Evolutionary conservation across 1,284 basidiomycete genomes (phyloP).

Genomic region (Microbotryum silenes-acaulis): DNA sequence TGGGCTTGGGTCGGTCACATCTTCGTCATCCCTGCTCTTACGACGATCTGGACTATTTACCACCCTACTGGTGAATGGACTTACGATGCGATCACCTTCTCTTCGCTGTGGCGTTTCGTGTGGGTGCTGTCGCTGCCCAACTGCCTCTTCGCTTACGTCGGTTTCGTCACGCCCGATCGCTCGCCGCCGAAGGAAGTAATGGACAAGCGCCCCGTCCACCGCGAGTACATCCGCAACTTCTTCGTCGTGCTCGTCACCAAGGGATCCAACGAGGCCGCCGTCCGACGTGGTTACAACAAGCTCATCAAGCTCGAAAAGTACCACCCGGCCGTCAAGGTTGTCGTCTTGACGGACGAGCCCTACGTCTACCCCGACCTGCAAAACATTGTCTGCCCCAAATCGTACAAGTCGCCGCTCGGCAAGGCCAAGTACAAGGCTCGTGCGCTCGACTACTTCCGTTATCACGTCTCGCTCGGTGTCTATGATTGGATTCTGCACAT

Average conservation of each 20-base stretch:
- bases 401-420: conserved; percentile 42
- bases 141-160: conserved; percentile 42
- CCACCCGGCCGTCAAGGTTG: conserved; percentile 42
- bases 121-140: conserved; percentile 43
- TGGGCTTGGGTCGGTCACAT: conserved; percentile 40
- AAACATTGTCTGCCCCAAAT: conserved; percentile 44
- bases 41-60: conserved; percentile 40
- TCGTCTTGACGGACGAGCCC: conserved; percentile 44
- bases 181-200: conserved; percentile 36
- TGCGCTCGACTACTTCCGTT: conserved; percentile 44
- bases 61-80: conserved; percentile 41
- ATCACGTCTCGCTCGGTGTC: conserved; percentile 41
- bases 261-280: conserved; percentile 43
- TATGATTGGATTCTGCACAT: conserved; percentile 45
- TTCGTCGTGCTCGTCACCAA: conserved; percentile 44
- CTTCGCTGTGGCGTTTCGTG: conserved; percentile 42
- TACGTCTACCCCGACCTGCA: conserved; percentile 44
- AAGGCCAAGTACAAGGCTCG: conserved; percentile 45
- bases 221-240: conserved; percentile 43
- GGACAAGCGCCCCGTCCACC: conserved; percentile 41
- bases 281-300: conserved; percentile 42
- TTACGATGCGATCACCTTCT: conserved; percentile 41
- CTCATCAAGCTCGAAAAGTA: conserved; percentile 43
- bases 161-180: conserved; percentile 42
- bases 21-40: conserved; percentile 39